These are phyloP conservation scores for Boeremia exigua DNA, from an alignment of 2,329 filamentous ascomycete species.

Conservation along the genomic window DNA sequence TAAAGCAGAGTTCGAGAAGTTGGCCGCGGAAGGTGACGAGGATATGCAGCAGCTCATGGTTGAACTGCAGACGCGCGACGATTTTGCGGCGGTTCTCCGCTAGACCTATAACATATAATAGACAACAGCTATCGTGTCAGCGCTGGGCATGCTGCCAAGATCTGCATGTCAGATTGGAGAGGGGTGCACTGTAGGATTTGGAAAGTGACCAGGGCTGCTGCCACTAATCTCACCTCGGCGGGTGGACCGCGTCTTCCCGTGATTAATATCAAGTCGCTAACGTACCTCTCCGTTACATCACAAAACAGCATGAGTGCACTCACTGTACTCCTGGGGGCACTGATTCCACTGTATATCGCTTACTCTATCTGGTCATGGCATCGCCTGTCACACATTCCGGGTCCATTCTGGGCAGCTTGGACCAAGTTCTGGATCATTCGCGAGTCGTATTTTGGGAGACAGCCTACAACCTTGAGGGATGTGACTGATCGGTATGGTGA, in stretches of 20 bases:
- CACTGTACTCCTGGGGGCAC: background rate
- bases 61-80: background rate
- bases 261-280: background rate
- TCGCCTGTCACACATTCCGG: conserved; percentile 23
- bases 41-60: conserved; percentile 1
- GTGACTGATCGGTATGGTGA: conserved; percentile 18
- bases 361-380: conserved; percentile 12
- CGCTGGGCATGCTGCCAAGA: background rate
- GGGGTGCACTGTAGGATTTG: background rate
- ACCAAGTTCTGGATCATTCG: conserved; percentile 19
- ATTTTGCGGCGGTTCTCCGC: background rate
- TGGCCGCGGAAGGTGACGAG: background rate
- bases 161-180: background rate
- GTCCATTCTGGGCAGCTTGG: conserved; percentile 21
- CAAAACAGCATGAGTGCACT: background rate
- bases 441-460: conserved; percentile 12
- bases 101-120: too few relatives aligned
- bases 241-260: background rate
- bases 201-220: background rate
- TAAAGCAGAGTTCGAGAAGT: background rate
- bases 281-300: background rate
- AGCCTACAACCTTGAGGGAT: conserved; percentile 3
- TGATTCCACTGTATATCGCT: background rate
- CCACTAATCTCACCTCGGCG: background rate
- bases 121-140: too few relatives aligned